Evolutionary conservation across 306 rosid genomes (phyloP).

Genomic region (Fagus crenata): DNA sequence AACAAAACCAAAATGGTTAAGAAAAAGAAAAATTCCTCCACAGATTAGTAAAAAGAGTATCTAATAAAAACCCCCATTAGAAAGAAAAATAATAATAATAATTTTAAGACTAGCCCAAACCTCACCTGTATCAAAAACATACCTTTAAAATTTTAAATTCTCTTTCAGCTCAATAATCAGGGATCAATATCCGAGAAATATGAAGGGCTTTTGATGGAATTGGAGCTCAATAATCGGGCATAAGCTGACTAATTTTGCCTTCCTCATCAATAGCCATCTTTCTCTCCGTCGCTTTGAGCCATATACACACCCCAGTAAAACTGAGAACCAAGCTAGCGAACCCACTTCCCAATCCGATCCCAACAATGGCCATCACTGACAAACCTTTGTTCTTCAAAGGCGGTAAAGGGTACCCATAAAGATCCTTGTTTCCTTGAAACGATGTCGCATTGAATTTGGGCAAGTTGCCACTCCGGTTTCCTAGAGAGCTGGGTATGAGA

Average conservation of each 20-base stretch:
- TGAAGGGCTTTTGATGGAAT: neutral
- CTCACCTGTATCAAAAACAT: slow-evolving; percentile 32
- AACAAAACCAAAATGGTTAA: slow-evolving; percentile 36
- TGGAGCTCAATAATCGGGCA: slow-evolving; percentile 79
- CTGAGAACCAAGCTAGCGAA: slow-evolving; percentile 78
- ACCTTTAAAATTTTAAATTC: slow-evolving; percentile 30
- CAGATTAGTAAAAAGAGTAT: slow-evolving; percentile 42
- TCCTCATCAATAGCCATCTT: slow-evolving; percentile 78
- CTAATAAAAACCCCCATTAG: slow-evolving; percentile 39
- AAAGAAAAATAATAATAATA: slow-evolving; percentile 6
- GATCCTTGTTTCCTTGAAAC: slow-evolving; percentile 77
- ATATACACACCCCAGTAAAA: slow-evolving; percentile 86
- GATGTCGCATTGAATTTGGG: slow-evolving; percentile 77
- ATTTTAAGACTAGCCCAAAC: slow-evolving; percentile 35
- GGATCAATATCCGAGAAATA: neutral
- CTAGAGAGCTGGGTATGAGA: slow-evolving; percentile 62
- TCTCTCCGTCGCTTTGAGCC: slow-evolving; percentile 81
- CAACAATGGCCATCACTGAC: slow-evolving; percentile 84
- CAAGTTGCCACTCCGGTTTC: slow-evolving; percentile 63
- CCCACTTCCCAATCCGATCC: slow-evolving; percentile 95
- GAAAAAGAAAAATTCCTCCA: slow-evolving; percentile 20
- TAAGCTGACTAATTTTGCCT: slow-evolving; percentile 74
- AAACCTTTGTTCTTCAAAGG: slow-evolving; percentile 57
- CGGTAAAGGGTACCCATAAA: slow-evolving; percentile 86
- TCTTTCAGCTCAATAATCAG: slow-evolving; percentile 21